A percentile compares a stretch with the other conserved stretches of the same genome.
Evolutionary conservation across 345 rosid genomes (phyloP).

Genomic region (Syzygium aromaticum): DNA sequence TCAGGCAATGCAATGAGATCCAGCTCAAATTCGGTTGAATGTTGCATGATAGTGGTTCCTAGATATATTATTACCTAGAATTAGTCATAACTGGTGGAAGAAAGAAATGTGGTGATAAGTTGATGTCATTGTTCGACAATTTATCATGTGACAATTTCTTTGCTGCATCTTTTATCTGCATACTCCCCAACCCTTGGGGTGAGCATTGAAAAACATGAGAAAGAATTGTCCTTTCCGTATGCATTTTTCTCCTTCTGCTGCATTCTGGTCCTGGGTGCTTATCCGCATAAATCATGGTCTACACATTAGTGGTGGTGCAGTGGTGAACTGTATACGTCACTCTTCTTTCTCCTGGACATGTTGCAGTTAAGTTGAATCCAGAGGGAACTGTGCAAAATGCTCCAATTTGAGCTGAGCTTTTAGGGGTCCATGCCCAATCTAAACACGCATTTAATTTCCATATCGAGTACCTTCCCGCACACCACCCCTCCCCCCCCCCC

Average conservation of each 20-base stretch:
- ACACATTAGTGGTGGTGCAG: not conserved
- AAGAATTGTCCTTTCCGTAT: not conserved
- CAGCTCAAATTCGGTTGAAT: not conserved
- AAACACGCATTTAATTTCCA: not conserved
- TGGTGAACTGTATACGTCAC: not conserved
- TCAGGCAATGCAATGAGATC: not conserved
- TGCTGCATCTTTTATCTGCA: not conserved
- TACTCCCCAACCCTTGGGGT: not conserved
- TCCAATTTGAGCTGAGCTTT: not conserved
- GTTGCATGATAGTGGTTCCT: not conserved
- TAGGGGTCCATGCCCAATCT: not conserved
- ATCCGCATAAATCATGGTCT: not conserved
- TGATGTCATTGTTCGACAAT: not conserved
- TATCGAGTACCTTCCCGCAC: not conserved
- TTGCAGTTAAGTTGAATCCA: not conserved
- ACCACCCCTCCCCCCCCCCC: accelerated
- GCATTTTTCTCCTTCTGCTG: not conserved
- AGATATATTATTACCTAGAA: not conserved
- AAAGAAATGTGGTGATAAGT: not conserved
- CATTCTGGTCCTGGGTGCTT: not conserved
- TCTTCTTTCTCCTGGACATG: not conserved
- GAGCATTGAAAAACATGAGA: not conserved
- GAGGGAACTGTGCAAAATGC: not conserved
- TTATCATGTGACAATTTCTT: not conserved
- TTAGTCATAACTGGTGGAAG: not conserved